Evolutionary conservation across 2,329 filamentous ascomycete genomes (phyloP).

Genomic region (Raffaelea arxii): DNA sequence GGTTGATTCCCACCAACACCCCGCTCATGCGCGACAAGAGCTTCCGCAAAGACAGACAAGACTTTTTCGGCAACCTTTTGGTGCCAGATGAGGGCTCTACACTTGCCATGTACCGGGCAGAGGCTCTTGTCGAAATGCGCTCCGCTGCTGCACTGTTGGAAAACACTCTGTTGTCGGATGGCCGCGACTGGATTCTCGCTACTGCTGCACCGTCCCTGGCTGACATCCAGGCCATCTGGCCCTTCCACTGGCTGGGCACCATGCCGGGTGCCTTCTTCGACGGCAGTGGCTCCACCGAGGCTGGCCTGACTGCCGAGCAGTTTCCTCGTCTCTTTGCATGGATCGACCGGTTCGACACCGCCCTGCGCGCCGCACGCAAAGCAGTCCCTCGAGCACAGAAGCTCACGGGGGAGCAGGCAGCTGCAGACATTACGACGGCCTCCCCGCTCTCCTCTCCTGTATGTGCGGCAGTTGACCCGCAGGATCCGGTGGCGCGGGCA

Average conservation of each 20-base stretch:
- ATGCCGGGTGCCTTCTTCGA: slow-evolving; percentile 45
- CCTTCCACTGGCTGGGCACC: slow-evolving; percentile 53
- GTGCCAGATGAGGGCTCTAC: neutral
- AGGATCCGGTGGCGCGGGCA: slow-evolving; percentile 35
- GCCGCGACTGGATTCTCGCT: slow-evolving; percentile 53
- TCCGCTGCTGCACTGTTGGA: slow-evolving; percentile 50
- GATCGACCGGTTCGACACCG: slow-evolving; percentile 49
- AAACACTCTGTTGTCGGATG: slow-evolving; percentile 52
- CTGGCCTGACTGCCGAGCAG: slow-evolving; percentile 32
- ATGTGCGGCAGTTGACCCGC: slow-evolving; percentile 5
- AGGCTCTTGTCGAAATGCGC: slow-evolving; percentile 45
- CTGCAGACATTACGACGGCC: slow-evolving; percentile 32
- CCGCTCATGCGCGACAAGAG: slow-evolving; percentile 44
- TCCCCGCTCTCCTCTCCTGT: neutral
- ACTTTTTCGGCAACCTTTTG: slow-evolving; percentile 19
- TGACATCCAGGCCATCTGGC: slow-evolving; percentile 62
- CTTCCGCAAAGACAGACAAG: slow-evolving; percentile 48
- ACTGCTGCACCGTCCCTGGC: slow-evolving; percentile 43
- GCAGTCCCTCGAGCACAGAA: slow-evolving; percentile 26
- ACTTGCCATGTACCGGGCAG: slow-evolving; percentile 28
- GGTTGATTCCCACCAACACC: slow-evolving; percentile 46
- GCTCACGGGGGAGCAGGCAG: slow-evolving; percentile 47
- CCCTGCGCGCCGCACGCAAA: slow-evolving; percentile 31
- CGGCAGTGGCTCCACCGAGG: neutral
- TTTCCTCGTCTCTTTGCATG: slow-evolving; percentile 56